Base-by-base conservation (phyloP, 306 rosid species). In the Cicer arietinum region DNA sequence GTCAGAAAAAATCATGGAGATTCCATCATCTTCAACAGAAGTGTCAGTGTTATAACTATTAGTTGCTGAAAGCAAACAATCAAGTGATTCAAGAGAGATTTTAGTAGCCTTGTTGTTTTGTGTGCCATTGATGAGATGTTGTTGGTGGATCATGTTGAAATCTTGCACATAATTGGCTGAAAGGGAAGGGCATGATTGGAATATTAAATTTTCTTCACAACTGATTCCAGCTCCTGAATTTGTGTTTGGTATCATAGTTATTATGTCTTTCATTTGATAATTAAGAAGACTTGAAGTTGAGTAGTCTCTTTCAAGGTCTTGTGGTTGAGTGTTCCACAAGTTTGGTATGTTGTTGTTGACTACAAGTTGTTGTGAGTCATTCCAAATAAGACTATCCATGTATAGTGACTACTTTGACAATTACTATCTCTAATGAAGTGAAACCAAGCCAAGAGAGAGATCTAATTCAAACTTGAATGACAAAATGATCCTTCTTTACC, bases 301-400 rank as follows among this genome's bases (percentile, higher is more conserved):
- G 48, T 82, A 79, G 8, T 68, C 84, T 77, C 81, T 84, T 78
- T 86, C 92, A 68, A 86, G 78, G 4, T 83, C 87, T 64, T 81
- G 87, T 13, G 77, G 87, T 44, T 86, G 91, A 59, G 77, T 78
- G 75, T 77, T 86, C 93, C 96, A 90, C 52, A 83, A 58, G 52
- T 82, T 83, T 6, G 83, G 59, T 17, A 80, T 56, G 80, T 81
- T 89, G 40, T 79, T 56, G 80, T 81, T 89, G 40, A 60, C 75
- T 45, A 71, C 71, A 41, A 71, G 74, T 67, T 78, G 84, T 12
- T 78, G 84, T 10, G 92, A 82, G 14, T 80, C 86, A 79, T 82
- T 85, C 97, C 97, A 91, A 39, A 79, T 87, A 79, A 85, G 42
- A 76, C 82, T 80, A 65, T 90, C 97, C 98, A 93, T 93, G 8